Base-by-base conservation (phyloP, 345 rosid species). In the Gossypium turneri region DNA sequence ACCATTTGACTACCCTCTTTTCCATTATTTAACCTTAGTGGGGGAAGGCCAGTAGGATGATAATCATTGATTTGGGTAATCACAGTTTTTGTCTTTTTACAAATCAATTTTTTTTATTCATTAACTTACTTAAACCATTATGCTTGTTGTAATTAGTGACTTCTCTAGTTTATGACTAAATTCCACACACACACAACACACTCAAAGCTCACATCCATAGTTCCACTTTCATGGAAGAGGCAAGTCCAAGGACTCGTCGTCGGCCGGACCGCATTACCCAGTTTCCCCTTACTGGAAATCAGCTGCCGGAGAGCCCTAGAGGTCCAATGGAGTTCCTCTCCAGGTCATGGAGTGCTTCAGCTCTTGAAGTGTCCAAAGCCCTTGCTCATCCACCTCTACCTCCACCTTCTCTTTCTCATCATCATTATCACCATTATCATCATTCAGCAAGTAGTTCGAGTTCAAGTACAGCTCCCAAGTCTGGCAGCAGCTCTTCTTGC, bases 251-350 rank as follows among this genome's bases (percentile, higher is more conserved):
- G 75, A 83, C 79, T 47, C 74, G 85, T 51, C 80, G 87, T 38
- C 77, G 83, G 17, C 79, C 80, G 68, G 85, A 81, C 34, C 79
- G 76, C 12, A 53, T 73, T 68, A 41, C 86, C 27, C 67, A 67
- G 9, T 38, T 22, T 25, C 50, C 74, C 61, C 9, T 52, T 55
- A n/a, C 67, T 7, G 76, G 76, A 22, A 78, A 78, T 15, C 92
- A 86, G 44, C 84, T 90, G 4, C 94, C 97, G 11, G 88, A 92
- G 79, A 90, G 94, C 86, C 97, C 97, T 6, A 84, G 90, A 84
- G 87, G 89, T 72, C 97, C 97, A 9, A 90, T 94, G 95, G 98
- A 94, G 84, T 94, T 90, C 83, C 82, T 94, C 72, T 88, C 98
- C 1, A 88, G 98, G 82, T 90, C 98, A 1, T 91, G 97, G 98